Evolutionary conservation across 192 early-diverging fungal species (phyloP), one percentile per base, ranked within the genome.

Genomic region (Backusella liffmaniae): DNA sequence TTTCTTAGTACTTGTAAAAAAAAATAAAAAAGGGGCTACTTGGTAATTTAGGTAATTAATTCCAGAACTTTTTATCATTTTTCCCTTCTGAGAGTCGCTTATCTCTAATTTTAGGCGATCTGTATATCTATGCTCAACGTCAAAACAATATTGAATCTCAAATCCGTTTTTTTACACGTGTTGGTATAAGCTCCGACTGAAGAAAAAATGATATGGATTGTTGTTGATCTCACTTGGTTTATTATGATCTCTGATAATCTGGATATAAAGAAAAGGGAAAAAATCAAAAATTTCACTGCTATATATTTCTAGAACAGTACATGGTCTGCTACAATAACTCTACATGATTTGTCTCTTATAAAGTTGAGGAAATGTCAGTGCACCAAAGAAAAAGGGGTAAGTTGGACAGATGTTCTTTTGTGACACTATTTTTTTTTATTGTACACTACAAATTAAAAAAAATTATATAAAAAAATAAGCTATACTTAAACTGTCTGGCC

Each of bases 361-460:
- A 56, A 29, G 8, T 62, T 62, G 21, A 26, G 21, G 21, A 62
- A 59, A 13, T 62, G 56, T 26, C 56, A 62, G 56, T 62, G 56
- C 56, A 23, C 56, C 23, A 62, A 30, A 13, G 18, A 62, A 59
- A 59, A 62, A 26, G 56, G 21, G 56, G 56, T 29, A 62, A 12
- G 56, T 62, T 62, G 21, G 56, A 62, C 56, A 62, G 56, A 13
- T 26, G 26, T 62, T 26, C 18, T 59, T 59, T 59, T 59, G 53
- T 59, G 10, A 59, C 26, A 59, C 23, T 32, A 32, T 32, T 26
- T 59, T 26, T 59, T 12, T 59, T 59, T 5, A 59, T 59, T 59
- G 53, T 26, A 59, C n/a, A 26, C 53, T 59, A 59, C 23, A 59
- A 59, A 59, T 59, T 59, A 59, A 62, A 62, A 59, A 59, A 32